These are phyloP conservation scores for Cymbomonas tetramitiformis DNA, from an alignment of 139 green algal species.

Conservation along the genomic window DNA sequence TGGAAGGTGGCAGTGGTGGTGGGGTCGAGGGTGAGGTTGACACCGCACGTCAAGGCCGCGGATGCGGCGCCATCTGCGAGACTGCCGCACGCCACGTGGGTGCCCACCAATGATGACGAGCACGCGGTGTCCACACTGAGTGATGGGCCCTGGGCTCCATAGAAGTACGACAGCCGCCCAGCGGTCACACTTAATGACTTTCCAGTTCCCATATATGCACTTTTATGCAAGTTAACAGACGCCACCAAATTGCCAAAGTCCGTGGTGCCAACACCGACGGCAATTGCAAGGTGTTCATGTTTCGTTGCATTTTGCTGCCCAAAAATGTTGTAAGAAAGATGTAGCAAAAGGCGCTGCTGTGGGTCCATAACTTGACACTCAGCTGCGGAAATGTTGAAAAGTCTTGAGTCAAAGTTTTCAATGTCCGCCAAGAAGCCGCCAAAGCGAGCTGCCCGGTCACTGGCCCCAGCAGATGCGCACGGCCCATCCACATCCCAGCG, in stretches of 20 bases:
- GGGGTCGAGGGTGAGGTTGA: slow-evolving; percentile 50
- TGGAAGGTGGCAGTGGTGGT: slow-evolving; percentile 25
- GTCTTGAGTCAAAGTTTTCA: slow-evolving; percentile 45
- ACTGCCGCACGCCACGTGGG: slow-evolving; percentile 34
- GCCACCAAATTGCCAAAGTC: too few species aligned
- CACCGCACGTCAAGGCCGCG: slow-evolving; percentile 29
- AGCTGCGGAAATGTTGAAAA: not conserved
- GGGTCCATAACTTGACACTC: not conserved
- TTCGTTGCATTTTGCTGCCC: too few species aligned
- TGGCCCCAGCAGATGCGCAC: not conserved
- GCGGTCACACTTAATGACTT: slow-evolving; percentile 38
- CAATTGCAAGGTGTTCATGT: too few species aligned
- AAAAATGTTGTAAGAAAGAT: too few species aligned
- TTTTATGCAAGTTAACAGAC: too few species aligned
- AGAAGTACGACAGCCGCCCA: slow-evolving; percentile 36
- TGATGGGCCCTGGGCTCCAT: slow-evolving; percentile 25
- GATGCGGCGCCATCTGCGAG: slow-evolving; percentile 6
- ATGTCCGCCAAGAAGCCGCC: slow-evolving; percentile 42
- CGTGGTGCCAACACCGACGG: too few species aligned
- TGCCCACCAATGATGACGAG: slow-evolving; percentile 67
- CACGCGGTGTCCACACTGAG: slow-evolving; percentile 55
- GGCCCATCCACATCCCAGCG: not conserved
- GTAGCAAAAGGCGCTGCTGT: slow-evolving; percentile 26
- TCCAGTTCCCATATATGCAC: slow-evolving; percentile 5
- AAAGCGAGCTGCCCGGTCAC: slow-evolving; percentile 35